Conservation (phyloP, 495 filamentous ascomycete genomes). For the Aspergillus conjunctus region DNA sequence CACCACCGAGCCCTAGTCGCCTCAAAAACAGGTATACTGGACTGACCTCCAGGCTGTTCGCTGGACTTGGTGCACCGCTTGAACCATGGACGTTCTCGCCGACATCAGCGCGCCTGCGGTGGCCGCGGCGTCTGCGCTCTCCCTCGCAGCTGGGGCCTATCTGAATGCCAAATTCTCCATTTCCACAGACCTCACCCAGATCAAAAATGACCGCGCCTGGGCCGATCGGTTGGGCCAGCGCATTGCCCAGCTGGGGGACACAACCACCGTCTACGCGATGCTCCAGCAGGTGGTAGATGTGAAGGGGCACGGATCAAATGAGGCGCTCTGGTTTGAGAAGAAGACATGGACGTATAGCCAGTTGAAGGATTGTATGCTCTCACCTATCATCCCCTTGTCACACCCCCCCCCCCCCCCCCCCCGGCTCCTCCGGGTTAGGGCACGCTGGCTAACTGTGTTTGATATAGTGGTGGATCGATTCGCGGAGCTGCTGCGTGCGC, state of each 20-base stretch:
- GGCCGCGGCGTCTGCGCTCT: slow-evolving; percentile 42
- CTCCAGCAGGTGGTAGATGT: slow-evolving; percentile 46
- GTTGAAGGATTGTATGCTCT: slow-evolving; percentile 47
- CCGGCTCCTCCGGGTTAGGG: not conserved
- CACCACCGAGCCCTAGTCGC: no score
- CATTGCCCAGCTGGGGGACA: slow-evolving; percentile 46
- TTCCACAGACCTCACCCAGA: slow-evolving; percentile 41
- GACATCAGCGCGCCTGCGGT: slow-evolving; percentile 39
- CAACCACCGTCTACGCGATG: slow-evolving; percentile 47
- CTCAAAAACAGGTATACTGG: no score
- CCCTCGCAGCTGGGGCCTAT: slow-evolving; percentile 49
- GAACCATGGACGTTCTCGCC: slow-evolving; percentile 43
- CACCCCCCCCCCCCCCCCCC: no score
- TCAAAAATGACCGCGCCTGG: slow-evolving; percentile 39
- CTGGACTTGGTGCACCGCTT: not conserved
- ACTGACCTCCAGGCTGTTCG: not conserved
- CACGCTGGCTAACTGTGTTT: slow-evolving; percentile 4
- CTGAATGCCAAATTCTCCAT: slow-evolving; percentile 52
- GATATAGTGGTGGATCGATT: slow-evolving; percentile 47
- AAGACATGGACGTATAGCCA: slow-evolving; percentile 53
- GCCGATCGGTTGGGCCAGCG: slow-evolving; percentile 38
- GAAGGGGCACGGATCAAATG: slow-evolving; percentile 35
- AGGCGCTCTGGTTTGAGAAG: slow-evolving; percentile 56
- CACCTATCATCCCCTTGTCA: not conserved
- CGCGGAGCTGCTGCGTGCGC: slow-evolving; percentile 43